Base-by-base conservation (phyloP, 345 rosid genomes). In the Fremontodendron californicum region DNA sequence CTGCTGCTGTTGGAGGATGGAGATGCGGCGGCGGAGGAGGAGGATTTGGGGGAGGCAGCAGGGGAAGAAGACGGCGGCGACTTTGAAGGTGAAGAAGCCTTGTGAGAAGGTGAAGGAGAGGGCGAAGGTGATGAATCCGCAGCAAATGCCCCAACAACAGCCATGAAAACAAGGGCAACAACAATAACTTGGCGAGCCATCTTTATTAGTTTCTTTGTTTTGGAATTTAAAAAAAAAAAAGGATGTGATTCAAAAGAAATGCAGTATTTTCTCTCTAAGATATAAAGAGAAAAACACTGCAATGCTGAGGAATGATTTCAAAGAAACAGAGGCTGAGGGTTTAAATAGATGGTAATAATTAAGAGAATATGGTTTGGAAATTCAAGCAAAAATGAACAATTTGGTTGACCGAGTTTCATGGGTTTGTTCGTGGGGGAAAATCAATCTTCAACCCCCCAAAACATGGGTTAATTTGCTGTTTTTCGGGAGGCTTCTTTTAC, bases 161-260 rank as follows among this genome's bases (percentile, higher is more conserved):
- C 82, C 49, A 88, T 35, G 52, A 78, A 60, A 18, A 83, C 71
- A 33, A 85, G 21, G 6, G 67, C 77, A 16, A 81, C 33, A 45
- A 83, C 79, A 10, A 83, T 0, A 63, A 78, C 65, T 45, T 79
- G 85, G 13, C 83, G 85, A 11, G 85, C 85, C 85, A 83, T 55
- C 61, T n/a, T n/a, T n/a, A n/a, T n/a, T n/a, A n/a, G n/a, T n/a
- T n/a, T n/a, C n/a, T n/a, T n/a, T n/a, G n/a, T n/a, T n/a, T n/a
- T n/a, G n/a, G n/a, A n/a, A n/a, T n/a, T n/a, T n/a, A n/a, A n/a
- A n/a, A n/a, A 54, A 54, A 21, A 9, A 2, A 21, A n/a, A 21
- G 27, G 10, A n/a, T 23, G 4, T 55, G 62, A 57, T 57, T 57
- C 62, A 25, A 55, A 11, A 4, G 61, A 55, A 23, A 55, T 55